Conservation (phyloP, 352 stramenopile genomes). For the Pythium chondricola region DNA sequence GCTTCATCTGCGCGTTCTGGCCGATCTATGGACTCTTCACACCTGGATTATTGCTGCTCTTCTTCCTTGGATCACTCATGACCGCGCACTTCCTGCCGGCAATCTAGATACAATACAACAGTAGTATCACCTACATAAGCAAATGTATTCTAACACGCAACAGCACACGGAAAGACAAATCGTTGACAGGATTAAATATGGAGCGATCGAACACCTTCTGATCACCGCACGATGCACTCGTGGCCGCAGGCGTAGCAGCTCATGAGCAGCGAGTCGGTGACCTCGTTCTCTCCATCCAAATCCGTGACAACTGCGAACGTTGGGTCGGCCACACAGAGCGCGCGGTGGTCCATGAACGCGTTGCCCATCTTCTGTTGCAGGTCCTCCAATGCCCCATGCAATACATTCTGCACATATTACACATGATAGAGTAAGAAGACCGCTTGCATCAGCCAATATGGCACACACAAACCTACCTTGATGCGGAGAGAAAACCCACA, state of each 20-base stretch:
- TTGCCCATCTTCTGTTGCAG: slow-evolving; percentile 53
- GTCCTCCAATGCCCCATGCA: slow-evolving; percentile 47
- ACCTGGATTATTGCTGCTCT: slow-evolving; percentile 82
- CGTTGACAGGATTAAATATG: slow-evolving; percentile 1
- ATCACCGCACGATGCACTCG: slow-evolving; percentile 21
- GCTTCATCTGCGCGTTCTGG: slow-evolving; percentile 87
- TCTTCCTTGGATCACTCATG: slow-evolving; percentile 91
- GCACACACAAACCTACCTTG: slow-evolving; percentile 13
- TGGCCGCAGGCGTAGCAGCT: slow-evolving; percentile 31
- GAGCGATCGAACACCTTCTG: neutral
- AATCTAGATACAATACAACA: slow-evolving; percentile 28
- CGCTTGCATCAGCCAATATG: neutral
- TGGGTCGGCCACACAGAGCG: slow-evolving; percentile 40
- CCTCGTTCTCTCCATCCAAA: slow-evolving; percentile 9
- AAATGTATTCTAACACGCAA: slow-evolving; percentile 5
- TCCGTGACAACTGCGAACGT: slow-evolving; percentile 35
- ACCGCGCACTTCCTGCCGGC: slow-evolving; percentile 90
- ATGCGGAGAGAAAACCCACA: slow-evolving; percentile 52
- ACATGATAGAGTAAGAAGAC: slow-evolving; percentile 1
- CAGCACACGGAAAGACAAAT: neutral
- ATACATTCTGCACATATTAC: slow-evolving; percentile 24
- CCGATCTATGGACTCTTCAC: slow-evolving; percentile 90
- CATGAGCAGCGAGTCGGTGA: slow-evolving; percentile 31
- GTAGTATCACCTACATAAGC: neutral
- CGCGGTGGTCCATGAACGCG: slow-evolving; percentile 50